These are phyloP conservation scores for Trypanosomatidae sp. DNA, from an alignment of 208 protist genomes.

Conservation along the genomic window DNA sequence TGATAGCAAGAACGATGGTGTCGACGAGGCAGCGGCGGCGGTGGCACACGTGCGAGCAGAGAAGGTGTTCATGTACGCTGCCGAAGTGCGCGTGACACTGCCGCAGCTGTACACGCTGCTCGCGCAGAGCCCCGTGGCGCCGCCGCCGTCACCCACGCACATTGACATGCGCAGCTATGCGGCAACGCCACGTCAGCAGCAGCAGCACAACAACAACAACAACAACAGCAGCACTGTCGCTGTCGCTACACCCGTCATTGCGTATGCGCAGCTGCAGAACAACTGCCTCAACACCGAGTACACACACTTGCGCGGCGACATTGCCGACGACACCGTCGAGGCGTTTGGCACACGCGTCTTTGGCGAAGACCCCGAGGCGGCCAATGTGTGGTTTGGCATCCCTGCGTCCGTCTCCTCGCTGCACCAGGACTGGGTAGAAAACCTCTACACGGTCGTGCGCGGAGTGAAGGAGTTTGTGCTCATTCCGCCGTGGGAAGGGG, in stretches of 20 bases:
- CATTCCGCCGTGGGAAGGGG: constrained; percentile 77
- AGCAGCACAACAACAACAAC: background rate
- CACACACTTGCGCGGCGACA: constrained; percentile 46
- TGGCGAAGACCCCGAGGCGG: constrained; percentile 51
- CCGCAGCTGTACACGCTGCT: constrained; percentile 67
- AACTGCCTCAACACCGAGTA: constrained; percentile 80
- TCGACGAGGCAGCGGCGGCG: background rate
- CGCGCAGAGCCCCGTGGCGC: constrained; percentile 18
- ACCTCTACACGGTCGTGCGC: constrained; percentile 82
- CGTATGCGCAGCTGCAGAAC: constrained; percentile 87
- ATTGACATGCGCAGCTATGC: constrained; percentile 46
- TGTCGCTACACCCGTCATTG: constrained; percentile 14
- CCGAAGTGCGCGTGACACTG: constrained; percentile 56
- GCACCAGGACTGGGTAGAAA: constrained; percentile 90
- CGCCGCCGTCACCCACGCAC: constrained; percentile 12
- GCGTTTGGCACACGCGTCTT: constrained; percentile 58
- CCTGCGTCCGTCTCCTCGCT: constrained; percentile 66
- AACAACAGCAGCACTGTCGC: background rate
- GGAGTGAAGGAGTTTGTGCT: constrained; percentile 87
- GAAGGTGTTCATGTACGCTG: constrained; percentile 74
- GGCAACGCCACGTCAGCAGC: background rate
- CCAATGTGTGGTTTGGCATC: constrained; percentile 86
- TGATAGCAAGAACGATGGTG: background rate
- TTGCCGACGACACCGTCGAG: constrained; percentile 31
- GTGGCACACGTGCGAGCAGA: constrained; percentile 10